Percentiles rank a stretch among this genome's conserved stretches.
These are phyloP conservation scores for Cryphonectria carpinicola DNA, from an alignment of 2,329 filamentous ascomycete species.

Conservation along the genomic window DNA sequence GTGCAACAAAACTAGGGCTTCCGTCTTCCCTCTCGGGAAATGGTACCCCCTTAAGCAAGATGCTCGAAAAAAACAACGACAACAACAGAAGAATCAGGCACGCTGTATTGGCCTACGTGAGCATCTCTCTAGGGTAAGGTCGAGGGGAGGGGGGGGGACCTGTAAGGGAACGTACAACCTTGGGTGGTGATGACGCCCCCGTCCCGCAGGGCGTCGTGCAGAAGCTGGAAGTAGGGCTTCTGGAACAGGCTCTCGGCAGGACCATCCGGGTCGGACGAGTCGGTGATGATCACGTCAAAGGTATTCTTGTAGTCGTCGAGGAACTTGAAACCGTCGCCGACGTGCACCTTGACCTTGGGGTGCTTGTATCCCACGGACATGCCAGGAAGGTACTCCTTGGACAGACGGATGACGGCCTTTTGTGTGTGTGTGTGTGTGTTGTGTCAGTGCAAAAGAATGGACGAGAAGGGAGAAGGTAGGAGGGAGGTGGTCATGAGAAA, in stretches of 20 bases:
- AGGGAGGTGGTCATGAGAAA: conserved; percentile 50
- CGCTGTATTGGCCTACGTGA: conserved; percentile 37
- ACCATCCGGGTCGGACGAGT: conserved; percentile 96
- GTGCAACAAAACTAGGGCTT: conserved; percentile 1
- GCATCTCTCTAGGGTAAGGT: conserved; percentile 34
- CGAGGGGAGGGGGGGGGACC: conserved; percentile 34
- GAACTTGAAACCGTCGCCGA: conserved; percentile 99
- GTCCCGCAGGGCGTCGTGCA: conserved; percentile 85
- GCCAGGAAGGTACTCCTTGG: conserved; percentile 94
- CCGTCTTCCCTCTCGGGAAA: conserved; percentile 6
- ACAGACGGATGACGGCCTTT: conserved; percentile 92
- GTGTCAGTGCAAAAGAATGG: conserved; percentile 1
- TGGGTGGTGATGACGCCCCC: conserved; percentile 99
- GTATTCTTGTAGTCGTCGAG: conserved; percentile 93
- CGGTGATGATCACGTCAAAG: conserved; percentile 99
- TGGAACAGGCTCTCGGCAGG: conserved; percentile 96
- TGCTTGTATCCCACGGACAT: conserved; percentile 95
- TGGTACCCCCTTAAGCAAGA: conserved; percentile 20
- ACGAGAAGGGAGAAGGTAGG: not conserved
- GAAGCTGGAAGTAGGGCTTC: conserved; percentile 97
- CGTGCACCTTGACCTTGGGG: conserved; percentile 88
- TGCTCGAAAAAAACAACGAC: conserved; percentile 13
- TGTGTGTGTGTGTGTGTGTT: not conserved
- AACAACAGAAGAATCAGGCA: conserved; percentile 35
- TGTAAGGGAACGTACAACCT: conserved; percentile 95